A percentile compares a stretch with the other conserved stretches of the same genome.
These are phyloP conservation scores for Pythium monospermum DNA, from an alignment of 352 stramenopile species.

Conservation along the genomic window DNA sequence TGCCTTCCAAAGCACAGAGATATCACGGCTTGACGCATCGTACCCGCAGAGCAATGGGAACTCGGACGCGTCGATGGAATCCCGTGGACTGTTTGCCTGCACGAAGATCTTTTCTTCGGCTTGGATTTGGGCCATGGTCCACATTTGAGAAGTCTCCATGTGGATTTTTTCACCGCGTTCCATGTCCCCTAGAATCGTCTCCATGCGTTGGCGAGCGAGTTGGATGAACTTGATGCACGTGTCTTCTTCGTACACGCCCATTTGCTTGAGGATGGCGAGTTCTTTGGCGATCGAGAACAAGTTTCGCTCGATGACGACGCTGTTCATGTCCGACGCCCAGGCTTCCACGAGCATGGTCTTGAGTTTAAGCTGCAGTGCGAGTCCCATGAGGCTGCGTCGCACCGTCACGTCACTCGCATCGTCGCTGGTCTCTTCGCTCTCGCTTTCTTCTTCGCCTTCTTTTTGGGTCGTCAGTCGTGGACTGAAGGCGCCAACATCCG, in stretches of 20 bases:
- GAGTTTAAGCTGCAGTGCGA: conserved; percentile 79
- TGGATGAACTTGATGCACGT: conserved; percentile 76
- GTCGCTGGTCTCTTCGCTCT: conserved; percentile 15
- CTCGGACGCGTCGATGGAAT: conserved; percentile 33
- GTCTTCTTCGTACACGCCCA: conserved; percentile 69
- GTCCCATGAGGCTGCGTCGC: conserved; percentile 64
- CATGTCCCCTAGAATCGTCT: conserved; percentile 51
- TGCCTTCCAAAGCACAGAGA: conserved; percentile 76
- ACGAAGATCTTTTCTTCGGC: conserved; percentile 44
- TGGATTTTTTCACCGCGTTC: conserved; percentile 56
- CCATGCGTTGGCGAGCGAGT: conserved; percentile 61
- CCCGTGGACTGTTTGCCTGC: conserved; percentile 29
- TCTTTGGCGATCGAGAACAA: conserved; percentile 80
- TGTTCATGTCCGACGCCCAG: conserved; percentile 84
- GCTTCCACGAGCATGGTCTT: conserved; percentile 82
- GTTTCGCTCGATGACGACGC: conserved; percentile 81
- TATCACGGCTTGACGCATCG: conserved; percentile 57
- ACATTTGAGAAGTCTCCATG: conserved; percentile 67
- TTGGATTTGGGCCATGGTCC: conserved; percentile 72
- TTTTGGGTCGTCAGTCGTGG: conserved; percentile 8
- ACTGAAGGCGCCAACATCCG: conserved; percentile 12
- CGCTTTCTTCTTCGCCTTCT: conserved; percentile 9
- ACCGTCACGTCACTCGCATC: conserved; percentile 16
- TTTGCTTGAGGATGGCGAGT: conserved; percentile 65
- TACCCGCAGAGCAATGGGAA: conserved; percentile 65